Evolutionary conservation across 2,329 filamentous ascomycete species (phyloP).

Genomic region (Leptographium lundbergii): DNA sequence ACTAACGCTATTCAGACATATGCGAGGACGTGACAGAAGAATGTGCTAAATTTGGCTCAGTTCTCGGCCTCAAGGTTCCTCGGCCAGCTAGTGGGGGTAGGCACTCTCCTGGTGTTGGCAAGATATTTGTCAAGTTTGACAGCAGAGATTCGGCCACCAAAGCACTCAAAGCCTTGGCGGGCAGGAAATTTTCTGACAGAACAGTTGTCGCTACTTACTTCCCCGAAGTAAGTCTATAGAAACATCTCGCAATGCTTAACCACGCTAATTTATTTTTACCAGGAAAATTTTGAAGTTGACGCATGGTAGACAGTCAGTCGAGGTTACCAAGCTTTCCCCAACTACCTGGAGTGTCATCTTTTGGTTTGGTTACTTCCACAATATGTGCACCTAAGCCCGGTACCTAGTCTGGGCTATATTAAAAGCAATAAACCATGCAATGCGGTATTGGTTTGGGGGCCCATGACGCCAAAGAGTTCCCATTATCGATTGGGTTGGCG

Average conservation of each 20-base stretch:
- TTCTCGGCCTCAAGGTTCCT: constrained; percentile 86
- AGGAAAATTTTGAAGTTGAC: constrained; percentile 90
- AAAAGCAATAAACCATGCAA: too few species aligned
- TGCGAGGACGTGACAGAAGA: constrained; percentile 89
- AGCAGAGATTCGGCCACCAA: constrained; percentile 64
- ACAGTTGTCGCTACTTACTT: constrained; percentile 97
- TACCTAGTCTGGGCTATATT: neutral
- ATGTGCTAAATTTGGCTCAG: constrained; percentile 76
- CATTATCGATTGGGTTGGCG: neutral
- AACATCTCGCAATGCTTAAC: neutral
- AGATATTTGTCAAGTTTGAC: constrained; percentile 95
- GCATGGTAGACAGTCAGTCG: constrained; percentile 54
- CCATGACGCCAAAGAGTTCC: neutral
- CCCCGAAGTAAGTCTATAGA: constrained; percentile 53
- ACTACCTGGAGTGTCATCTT: neutral
- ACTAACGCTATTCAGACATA: constrained; percentile 59
- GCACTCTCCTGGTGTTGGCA: constrained; percentile 81
- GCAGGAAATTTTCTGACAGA: constrained; percentile 88
- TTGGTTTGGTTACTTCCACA: neutral
- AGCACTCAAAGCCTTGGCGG: constrained; percentile 79
- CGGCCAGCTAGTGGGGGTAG: constrained; percentile 72
- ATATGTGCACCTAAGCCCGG: neutral
- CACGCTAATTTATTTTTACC: neutral
- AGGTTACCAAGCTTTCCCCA: neutral
- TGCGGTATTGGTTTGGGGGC: neutral